phyloP scores from a whole-genome alignment of 192 early-diverging fungal genomes.

The Coemansia sp. region DNA sequence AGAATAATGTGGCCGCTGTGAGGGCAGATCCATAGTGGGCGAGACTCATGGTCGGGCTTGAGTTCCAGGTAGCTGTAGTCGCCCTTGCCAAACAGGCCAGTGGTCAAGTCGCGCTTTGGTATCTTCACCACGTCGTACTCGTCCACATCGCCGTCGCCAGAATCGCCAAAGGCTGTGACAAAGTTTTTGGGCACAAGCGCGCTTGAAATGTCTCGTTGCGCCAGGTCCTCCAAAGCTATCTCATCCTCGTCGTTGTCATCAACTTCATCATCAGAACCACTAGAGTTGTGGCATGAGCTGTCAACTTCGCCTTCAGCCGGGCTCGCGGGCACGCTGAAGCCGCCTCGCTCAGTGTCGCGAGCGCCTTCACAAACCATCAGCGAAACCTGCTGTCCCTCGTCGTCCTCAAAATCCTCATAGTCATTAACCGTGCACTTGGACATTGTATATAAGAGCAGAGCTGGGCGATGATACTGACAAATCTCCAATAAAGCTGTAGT shows the following conservation, averaged over 20 bases:
- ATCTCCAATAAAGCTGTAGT: too few species aligned
- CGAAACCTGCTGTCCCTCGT: neutral
- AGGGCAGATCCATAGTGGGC: constrained; percentile 90
- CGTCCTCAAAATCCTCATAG: neutral
- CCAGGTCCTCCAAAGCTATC: constrained; percentile 23
- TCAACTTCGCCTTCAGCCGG: constrained; percentile 12
- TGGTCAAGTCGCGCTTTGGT: constrained; percentile 31
- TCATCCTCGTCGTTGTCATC: constrained; percentile 8
- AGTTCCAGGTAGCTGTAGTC: constrained; percentile 77
- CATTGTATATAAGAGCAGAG: neutral
- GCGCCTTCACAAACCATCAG: neutral
- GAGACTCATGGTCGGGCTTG: constrained; percentile 81
- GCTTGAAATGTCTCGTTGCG: constrained; percentile 12
- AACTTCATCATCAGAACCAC: neutral
- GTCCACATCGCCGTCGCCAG: constrained; percentile 11
- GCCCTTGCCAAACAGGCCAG: constrained; percentile 63
- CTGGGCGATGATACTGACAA: neutral
- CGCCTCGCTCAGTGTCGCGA: constrained; percentile 8
- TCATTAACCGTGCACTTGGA: neutral
- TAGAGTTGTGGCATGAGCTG: neutral
- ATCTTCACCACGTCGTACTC: constrained; percentile 38
- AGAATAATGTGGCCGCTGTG: constrained; percentile 81
- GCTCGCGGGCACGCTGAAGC: constrained; percentile 22
- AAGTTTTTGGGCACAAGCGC: constrained; percentile 35
- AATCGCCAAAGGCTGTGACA: constrained; percentile 9